phyloP scores from a whole-genome alignment of 306 rosid genomes.

The Vachellia pachyceras region DNA sequence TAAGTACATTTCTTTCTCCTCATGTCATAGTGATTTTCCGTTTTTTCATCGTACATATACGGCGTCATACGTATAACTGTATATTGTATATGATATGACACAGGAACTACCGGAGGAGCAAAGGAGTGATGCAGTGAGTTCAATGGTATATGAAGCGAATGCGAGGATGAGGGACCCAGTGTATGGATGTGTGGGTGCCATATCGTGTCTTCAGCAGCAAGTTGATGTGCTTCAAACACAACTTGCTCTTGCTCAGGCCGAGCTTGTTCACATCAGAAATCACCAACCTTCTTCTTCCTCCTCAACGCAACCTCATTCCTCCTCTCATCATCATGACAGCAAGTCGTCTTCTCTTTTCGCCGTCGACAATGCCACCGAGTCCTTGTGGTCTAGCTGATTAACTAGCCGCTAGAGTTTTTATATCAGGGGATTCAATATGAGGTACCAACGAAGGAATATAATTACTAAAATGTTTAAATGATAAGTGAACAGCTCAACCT shows the following conservation, averaged over 20 bases:
- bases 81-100: neutral
- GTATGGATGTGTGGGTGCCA: conserved; percentile 22
- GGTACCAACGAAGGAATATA: no score
- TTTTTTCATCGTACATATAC: neutral
- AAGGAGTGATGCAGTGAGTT: conserved; percentile 20
- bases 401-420: neutral
- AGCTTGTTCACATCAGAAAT: conserved; percentile 16
- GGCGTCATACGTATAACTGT: neutral
- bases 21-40: no score
- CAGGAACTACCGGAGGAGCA: conserved; percentile 13
- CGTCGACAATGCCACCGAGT: conserved; percentile 23
- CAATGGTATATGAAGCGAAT: conserved; percentile 20
- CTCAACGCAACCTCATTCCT: neutral
- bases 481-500: no score
- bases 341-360: neutral
- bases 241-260: conserved; percentile 7
- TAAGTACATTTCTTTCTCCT: neutral
- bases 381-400: conserved; percentile 28
- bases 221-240: conserved; percentile 7
- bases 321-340: neutral
- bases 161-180: conserved; percentile 27
- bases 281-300: neutral
- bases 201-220: conserved; percentile 16
- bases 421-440: neutral
- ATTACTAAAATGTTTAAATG: no score